phyloP scores from a whole-genome alignment of 1,284 basidiomycete genomes.

The Tilletiaria anomala region DNA sequence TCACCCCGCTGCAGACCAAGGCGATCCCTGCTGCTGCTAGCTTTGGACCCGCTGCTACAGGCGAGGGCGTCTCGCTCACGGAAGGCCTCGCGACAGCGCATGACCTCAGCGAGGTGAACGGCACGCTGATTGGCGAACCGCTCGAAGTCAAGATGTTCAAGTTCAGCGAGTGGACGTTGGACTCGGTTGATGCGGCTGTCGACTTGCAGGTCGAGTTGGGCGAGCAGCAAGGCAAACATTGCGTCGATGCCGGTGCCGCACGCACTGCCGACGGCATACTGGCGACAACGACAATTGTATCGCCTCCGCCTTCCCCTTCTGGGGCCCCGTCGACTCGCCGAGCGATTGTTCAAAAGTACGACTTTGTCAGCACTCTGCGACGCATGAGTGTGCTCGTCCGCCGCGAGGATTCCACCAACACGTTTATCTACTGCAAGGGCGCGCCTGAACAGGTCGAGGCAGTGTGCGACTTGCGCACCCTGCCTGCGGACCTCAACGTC shows the following conservation, averaged over 20 bases:
- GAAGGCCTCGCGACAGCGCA: conserved; percentile 12
- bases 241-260: background rate
- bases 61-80: background rate
- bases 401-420: background rate
- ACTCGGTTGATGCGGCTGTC: conserved; percentile 9
- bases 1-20: background rate
- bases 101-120: conserved; percentile 12
- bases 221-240: background rate
- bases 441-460: conserved; percentile 10
- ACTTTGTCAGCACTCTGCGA: conserved; percentile 10
- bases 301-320: background rate
- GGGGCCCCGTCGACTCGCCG: too few species aligned
- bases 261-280: background rate
- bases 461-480: conserved; percentile 3
- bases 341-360: conserved; percentile 10
- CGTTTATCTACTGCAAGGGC: conserved; percentile 11
- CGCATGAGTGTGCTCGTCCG: conserved; percentile 18
- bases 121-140: conserved; percentile 13
- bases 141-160: conserved; percentile 17
- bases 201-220: conserved; percentile 5
- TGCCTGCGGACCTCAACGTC: conserved; percentile 9
- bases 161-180: conserved; percentile 8
- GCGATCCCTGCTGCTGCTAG: too few species aligned
- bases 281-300: background rate
- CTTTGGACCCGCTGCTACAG: background rate